phyloP scores from a whole-genome alignment of 1,284 basidiomycete genomes.

The Malassezia brasiliensis region DNA sequence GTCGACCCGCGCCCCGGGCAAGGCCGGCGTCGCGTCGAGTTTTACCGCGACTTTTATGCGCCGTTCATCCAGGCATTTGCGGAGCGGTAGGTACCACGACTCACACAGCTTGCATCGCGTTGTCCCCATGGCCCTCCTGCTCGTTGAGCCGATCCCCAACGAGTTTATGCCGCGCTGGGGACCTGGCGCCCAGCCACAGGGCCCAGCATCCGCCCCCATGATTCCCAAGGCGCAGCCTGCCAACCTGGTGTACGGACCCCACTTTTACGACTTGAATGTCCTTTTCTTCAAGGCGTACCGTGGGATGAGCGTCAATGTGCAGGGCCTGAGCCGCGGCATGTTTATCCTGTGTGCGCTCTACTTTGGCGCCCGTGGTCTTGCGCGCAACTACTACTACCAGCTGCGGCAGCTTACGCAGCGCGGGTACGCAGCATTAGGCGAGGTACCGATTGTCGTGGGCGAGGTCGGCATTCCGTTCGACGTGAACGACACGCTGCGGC shows the following conservation, averaged over 20 bases:
- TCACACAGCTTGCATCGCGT: neutral
- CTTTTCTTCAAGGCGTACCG: constrained; percentile 36
- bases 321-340: constrained; percentile 37
- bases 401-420: constrained; percentile 21
- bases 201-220: constrained; percentile 19
- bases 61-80: constrained; percentile 31
- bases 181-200: constrained; percentile 9
- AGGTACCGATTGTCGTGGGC: constrained; percentile 36
- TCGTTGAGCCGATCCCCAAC: constrained; percentile 46
- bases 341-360: constrained; percentile 36
- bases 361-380: constrained; percentile 30
- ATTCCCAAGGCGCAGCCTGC: constrained; percentile 26
- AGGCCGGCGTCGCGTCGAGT: constrained; percentile 28
- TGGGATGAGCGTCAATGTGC: constrained; percentile 43
- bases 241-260: constrained; percentile 35
- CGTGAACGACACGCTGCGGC: constrained; percentile 29
- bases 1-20: constrained; percentile 47
- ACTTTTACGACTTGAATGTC: constrained; percentile 47
- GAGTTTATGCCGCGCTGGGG: constrained; percentile 43
- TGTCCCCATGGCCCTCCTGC: constrained; percentile 10
- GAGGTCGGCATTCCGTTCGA: constrained; percentile 46
- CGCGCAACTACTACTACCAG: constrained; percentile 29
- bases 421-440: constrained; percentile 28
- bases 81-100: constrained; percentile 17
- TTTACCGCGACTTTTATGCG: constrained; percentile 43